Conservation (phyloP, 2,329 filamentous ascomycete species). For the Neofusicoccum umdonicola region DNA sequence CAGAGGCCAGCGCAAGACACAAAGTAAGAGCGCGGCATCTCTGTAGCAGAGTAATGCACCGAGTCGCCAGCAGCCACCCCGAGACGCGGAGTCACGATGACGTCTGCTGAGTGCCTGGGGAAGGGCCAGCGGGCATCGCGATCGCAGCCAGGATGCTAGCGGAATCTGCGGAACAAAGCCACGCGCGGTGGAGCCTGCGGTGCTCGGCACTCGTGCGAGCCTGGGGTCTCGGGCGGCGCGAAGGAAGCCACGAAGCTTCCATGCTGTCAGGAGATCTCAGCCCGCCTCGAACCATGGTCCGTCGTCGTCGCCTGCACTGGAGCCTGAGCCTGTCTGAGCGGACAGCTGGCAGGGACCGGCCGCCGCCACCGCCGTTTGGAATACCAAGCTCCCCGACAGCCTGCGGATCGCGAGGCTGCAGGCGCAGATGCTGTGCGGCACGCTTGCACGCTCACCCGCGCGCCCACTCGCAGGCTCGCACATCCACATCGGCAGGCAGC, state of each 20-base stretch:
- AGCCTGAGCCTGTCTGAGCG: neutral
- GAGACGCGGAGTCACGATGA: slow-evolving; percentile 2
- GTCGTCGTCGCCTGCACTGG: neutral
- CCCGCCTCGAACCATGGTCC: neutral
- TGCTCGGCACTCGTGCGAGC: neutral
- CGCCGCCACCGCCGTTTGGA: neutral
- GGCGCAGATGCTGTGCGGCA: neutral
- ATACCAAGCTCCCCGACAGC: neutral
- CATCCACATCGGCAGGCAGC: neutral
- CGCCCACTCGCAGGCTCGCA: neutral
- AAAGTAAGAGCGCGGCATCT: neutral
- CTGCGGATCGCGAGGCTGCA: no score
- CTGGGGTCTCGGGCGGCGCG: neutral
- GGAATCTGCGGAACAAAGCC: slow-evolving; percentile 3
- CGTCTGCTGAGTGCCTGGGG: slow-evolving; percentile 8
- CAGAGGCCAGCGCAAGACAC: neutral
- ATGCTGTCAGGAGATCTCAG: slow-evolving; percentile 12
- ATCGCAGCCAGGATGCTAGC: slow-evolving; percentile 9
- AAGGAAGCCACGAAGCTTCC: neutral
- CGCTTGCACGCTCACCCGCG: no score
- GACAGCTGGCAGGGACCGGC: neutral
- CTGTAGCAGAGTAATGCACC: neutral
- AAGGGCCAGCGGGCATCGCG: neutral
- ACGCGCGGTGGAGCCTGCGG: neutral
- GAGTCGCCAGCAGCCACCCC: neutral